phyloP scores from a whole-genome alignment of 1,284 basidiomycete genomes.

The Heliocybe sulcata region DNA sequence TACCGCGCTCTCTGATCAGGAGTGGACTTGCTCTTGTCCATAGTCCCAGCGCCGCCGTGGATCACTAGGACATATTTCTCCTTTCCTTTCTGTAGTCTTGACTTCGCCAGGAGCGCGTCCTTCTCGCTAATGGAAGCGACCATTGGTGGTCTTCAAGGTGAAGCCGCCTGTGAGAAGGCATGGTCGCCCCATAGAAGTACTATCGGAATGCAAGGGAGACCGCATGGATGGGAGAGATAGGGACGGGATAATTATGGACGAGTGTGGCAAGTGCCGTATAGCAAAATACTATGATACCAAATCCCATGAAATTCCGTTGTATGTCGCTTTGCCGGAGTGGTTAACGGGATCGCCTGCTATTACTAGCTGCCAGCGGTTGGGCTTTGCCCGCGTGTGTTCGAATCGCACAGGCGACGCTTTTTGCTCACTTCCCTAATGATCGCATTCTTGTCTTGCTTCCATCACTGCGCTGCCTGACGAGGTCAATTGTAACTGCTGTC shows the following conservation, averaged over 20 bases:
- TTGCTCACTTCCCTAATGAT: constrained; percentile 20
- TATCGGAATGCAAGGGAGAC: not conserved
- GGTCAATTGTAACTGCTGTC: not conserved
- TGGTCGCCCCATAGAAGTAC: not conserved
- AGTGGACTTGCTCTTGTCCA: constrained; percentile 52
- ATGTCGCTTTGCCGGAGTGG: constrained; percentile 83
- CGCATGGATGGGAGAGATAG: too few species aligned
- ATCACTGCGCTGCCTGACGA: not conserved
- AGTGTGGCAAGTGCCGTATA: too few species aligned
- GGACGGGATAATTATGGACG: too few species aligned
- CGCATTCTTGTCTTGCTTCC: not conserved
- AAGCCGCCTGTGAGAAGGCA: not conserved
- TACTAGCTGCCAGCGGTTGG: constrained; percentile 53
- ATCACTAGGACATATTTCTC: constrained; percentile 52
- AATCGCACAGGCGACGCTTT: constrained; percentile 80
- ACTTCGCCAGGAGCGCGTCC: not conserved
- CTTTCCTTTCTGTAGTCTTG: not conserved
- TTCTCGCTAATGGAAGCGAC: constrained; percentile 5
- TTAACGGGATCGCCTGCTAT: constrained; percentile 89
- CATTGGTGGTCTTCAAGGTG: not conserved
- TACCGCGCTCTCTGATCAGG: constrained; percentile 55
- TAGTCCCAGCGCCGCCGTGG: constrained; percentile 74
- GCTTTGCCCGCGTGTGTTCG: constrained; percentile 83
- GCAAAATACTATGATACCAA: too few species aligned
- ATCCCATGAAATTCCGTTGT: too few species aligned